Base-by-base conservation (phyloP, 345 rosid genomes). In the Brassica carinata region DNA sequence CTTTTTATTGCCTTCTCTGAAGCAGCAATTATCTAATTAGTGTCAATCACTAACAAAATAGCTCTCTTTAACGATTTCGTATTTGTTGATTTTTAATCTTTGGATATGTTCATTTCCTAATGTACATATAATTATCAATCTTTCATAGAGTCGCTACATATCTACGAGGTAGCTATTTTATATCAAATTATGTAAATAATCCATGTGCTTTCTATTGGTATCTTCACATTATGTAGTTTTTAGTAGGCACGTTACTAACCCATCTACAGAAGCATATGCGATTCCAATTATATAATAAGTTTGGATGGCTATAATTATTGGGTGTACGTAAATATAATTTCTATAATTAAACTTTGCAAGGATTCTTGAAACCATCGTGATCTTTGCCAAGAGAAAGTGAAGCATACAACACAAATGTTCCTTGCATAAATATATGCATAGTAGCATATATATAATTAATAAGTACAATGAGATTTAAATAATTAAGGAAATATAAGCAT, bases 371-470 rank as follows among this genome's bases (percentile, higher is more conserved):
- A 77, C 74, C 68, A 69, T 11, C 61, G 34, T 77, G 34, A 58
- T 77, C 9, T 77, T 17, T 77, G 74, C n/a, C 34, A 40, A 40
- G 45, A 61, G 62, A 77, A 77, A 68, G 80, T 17, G 74, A 69
- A 69, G 61, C 79, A 76, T 40, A 38, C 17, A 66, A 33, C 58
- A 45, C 7, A 67, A 67, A 67, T 75, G 33, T 61, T 75, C 72
- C 17, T 64, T 64, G 66, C 36, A 26, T 11, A 10, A 5, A 36
- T 58, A 36, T 53, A 57, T 67, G 19, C 1, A 55, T 55, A 55
- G 0, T 38, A 15, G 0, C 10, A 6, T 74, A 18, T 8, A 27
- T 38, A 7, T 38, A 38, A 38, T 38, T 38, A 38, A 36, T 38
- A 26, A n/a, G 67, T 9, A 36, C 55, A 55, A 26, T 7, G 1